phyloP scores from a whole-genome alignment of 2,329 filamentous ascomycete genomes.

The Diaporthe ilicicola region DNA sequence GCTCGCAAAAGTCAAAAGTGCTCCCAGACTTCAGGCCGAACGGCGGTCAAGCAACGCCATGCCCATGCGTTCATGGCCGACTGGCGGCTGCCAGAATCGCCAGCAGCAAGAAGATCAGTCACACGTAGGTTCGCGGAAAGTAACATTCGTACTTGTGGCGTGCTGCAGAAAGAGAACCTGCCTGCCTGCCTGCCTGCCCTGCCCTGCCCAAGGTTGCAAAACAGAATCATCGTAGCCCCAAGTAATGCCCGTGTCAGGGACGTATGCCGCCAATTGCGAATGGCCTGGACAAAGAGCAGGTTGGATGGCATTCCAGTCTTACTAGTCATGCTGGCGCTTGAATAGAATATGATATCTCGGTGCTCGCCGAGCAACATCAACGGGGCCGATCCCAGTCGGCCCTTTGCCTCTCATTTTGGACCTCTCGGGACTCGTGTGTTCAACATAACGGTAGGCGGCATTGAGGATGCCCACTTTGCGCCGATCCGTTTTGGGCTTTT shows the following conservation, averaged over 20 bases:
- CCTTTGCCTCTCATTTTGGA: neutral
- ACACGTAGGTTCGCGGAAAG: neutral
- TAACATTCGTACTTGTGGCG: neutral
- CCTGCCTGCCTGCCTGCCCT: neutral
- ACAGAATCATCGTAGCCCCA: neutral
- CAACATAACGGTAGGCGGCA: neutral
- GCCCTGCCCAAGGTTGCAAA: neutral
- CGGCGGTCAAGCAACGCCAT: slow-evolving; percentile 1
- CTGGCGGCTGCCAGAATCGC: neutral
- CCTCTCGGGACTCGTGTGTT: neutral
- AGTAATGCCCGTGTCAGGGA: neutral
- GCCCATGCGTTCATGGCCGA: neutral
- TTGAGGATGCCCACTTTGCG: neutral
- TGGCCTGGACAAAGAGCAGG: neutral
- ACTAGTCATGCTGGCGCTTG: neutral
- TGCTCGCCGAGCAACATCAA: neutral
- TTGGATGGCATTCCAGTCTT: neutral
- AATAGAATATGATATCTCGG: neutral
- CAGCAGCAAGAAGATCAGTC: neutral
- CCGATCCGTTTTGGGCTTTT: slow-evolving; percentile 16
- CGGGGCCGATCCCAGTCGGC: neutral
- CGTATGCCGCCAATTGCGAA: neutral
- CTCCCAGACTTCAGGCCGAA: neutral
- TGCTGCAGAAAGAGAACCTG: neutral
- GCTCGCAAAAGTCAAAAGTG: neutral